Evolutionary conservation across 305 asterid species (phyloP).

Genomic region (Fraxinus sp.): DNA sequence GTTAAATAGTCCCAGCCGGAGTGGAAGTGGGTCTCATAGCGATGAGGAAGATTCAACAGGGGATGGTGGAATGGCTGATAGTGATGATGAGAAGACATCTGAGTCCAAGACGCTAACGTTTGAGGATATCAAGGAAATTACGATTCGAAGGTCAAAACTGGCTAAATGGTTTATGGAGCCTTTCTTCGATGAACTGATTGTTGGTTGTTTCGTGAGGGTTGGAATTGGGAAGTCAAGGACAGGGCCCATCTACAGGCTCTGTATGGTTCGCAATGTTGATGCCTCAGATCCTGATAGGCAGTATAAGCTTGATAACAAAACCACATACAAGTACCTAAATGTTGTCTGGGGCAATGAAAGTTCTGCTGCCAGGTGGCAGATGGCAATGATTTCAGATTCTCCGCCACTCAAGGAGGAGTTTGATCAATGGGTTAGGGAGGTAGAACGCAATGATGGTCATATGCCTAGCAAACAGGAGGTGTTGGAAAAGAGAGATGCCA

Average conservation of each 20-base stretch:
- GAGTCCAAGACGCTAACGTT: slow-evolving; percentile 69
- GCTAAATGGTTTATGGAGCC: slow-evolving; percentile 98
- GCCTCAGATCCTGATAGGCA: slow-evolving; percentile 75
- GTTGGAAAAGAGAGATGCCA: slow-evolving; percentile 75
- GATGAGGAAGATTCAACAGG: slow-evolving; percentile 79
- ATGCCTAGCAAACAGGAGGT: slow-evolving; percentile 84
- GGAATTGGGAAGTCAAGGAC: slow-evolving; percentile 84
- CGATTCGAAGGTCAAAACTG: slow-evolving; percentile 84
- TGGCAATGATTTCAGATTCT: slow-evolving; percentile 94
- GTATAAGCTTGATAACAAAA: slow-evolving; percentile 87
- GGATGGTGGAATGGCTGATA: slow-evolving; percentile 83
- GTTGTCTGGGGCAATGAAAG: slow-evolving; percentile 90
- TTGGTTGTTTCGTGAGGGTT: slow-evolving; percentile 92
- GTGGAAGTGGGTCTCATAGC: slow-evolving; percentile 76
- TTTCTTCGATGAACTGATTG: slow-evolving; percentile 87
- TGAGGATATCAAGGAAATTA: slow-evolving; percentile 83
- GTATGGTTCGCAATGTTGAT: slow-evolving; percentile 81
- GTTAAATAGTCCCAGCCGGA: slow-evolving; percentile 67
- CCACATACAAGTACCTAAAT: slow-evolving; percentile 77
- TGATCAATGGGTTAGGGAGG: slow-evolving; percentile 90
- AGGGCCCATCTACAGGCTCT: slow-evolving; percentile 89
- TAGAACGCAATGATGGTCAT: slow-evolving; percentile 78
- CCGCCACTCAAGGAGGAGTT: slow-evolving; percentile 72
- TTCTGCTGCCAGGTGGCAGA: slow-evolving; percentile 98
- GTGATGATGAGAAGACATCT: slow-evolving; percentile 78